Evolutionary conservation across 352 stramenopile genomes (phyloP).

Genomic region (Pythium aquatile): DNA sequence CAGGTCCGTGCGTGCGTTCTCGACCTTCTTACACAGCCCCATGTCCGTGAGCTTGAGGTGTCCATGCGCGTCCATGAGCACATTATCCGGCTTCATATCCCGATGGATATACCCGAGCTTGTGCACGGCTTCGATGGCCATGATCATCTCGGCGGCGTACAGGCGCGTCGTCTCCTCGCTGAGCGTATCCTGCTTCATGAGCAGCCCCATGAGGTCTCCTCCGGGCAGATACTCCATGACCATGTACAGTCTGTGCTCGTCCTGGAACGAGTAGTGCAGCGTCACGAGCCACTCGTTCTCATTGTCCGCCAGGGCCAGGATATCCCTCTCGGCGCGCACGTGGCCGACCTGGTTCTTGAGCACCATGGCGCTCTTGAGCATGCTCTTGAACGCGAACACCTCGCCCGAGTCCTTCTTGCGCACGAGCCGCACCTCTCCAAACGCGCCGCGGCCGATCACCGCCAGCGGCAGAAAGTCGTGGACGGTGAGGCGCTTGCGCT

Average conservation of each 20-base stretch:
- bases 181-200: conserved; percentile 98
- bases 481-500: conserved; percentile 76
- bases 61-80: conserved; percentile 96
- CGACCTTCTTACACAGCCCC: conserved; percentile 97
- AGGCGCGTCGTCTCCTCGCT: conserved; percentile 88
- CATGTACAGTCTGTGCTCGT: conserved; percentile 86
- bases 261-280: conserved; percentile 98
- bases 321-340: conserved; percentile 97
- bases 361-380: conserved; percentile 90
- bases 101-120: conserved; percentile 98
- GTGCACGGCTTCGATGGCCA: conserved; percentile 98
- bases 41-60: conserved; percentile 99
- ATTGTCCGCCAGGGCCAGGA: conserved; percentile 91
- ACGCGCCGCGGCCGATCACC: conserved; percentile 98
- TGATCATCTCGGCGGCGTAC: conserved; percentile 98
- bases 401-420: conserved; percentile 81
- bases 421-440: conserved; percentile 95
- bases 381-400: conserved; percentile 91
- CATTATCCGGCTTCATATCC: conserved; percentile 98
- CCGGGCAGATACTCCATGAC: conserved; percentile 99
- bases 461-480: conserved; percentile 97
- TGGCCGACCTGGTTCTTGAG: conserved; percentile 95
- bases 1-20: conserved; percentile 81
- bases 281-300: conserved; percentile 97
- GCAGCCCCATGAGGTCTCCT: conserved; percentile 98